phyloP scores from a whole-genome alignment of 495 filamentous ascomycete species.

The Oidiodendron maius region DNA sequence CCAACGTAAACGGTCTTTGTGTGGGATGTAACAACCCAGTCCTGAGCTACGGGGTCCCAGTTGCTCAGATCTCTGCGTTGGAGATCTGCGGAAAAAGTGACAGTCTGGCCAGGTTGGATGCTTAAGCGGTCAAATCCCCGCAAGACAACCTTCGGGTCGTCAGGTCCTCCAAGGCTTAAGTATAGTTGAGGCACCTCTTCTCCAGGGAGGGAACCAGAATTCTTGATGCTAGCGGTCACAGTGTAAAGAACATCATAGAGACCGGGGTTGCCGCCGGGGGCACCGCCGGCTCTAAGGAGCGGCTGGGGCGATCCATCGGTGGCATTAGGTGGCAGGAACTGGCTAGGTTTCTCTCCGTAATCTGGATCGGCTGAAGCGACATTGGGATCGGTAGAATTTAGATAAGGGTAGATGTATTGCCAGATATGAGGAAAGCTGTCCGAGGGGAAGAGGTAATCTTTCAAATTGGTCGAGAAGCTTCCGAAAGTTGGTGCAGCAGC shows the following conservation, averaged over 20 bases:
- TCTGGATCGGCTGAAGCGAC: conserved; percentile 57
- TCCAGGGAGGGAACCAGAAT: conserved; percentile 68
- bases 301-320: conserved; percentile 62
- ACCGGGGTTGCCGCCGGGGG: conserved; percentile 72
- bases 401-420: conserved; percentile 81
- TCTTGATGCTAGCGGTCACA: conserved; percentile 71
- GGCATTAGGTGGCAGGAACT: conserved; percentile 65
- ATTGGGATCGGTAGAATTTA: conserved; percentile 67
- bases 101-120: conserved; percentile 61
- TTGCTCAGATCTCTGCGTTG: conserved; percentile 82
- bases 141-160: conserved; percentile 66
- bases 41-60: conserved; percentile 77
- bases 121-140: conserved; percentile 77
- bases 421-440: conserved; percentile 42
- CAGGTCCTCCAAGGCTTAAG: conserved; percentile 69
- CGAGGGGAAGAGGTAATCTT: conserved; percentile 71
- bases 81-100: conserved; percentile 61
- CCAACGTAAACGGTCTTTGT: conserved; percentile 71
- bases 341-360: conserved; percentile 56
- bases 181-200: conserved; percentile 89
- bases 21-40: conserved; percentile 74
- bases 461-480: conserved; percentile 51
- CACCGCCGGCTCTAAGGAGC: conserved; percentile 56
- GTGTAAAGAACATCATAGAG: conserved; percentile 79
- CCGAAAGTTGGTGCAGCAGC: conserved; percentile 63